Evolutionary conservation across 176 grass and related monocot genomes (phyloP).

Genomic region (Triticum timopheevii): DNA sequence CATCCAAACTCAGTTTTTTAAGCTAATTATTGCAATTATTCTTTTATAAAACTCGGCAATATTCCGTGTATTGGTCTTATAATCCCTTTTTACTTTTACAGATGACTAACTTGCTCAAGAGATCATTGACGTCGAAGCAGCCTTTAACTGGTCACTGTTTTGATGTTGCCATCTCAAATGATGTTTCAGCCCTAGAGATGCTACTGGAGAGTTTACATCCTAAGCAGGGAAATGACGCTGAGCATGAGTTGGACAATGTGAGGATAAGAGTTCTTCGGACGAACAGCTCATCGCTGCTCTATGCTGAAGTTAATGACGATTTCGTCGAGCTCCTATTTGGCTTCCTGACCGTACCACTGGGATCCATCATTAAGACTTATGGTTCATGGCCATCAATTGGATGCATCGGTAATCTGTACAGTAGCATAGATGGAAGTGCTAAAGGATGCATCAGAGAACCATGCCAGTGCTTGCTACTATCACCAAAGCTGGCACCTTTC

Average conservation of each 20-base stretch:
- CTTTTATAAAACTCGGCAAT: too few species aligned
- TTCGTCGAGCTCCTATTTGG: not conserved
- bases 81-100: not conserved
- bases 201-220: not conserved
- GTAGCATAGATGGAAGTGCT: not conserved
- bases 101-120: constrained; percentile 28
- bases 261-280: constrained; percentile 6
- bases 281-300: not conserved
- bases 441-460: not conserved
- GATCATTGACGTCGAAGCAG: constrained; percentile 10
- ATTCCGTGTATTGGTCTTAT: too few species aligned
- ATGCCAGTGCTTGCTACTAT: not conserved
- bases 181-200: not conserved
- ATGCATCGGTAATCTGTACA: constrained; percentile 7
- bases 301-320: constrained; percentile 9
- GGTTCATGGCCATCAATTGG: not conserved
- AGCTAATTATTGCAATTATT: not conserved
- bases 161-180: not conserved
- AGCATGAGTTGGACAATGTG: not conserved
- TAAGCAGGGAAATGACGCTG: not conserved
- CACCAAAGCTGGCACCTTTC: not conserved
- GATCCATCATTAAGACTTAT: not conserved
- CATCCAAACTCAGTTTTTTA: not conserved
- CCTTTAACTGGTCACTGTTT: not conserved
- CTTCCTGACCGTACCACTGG: not conserved